phyloP scores from a whole-genome alignment of 139 green algal genomes.

The Chlamydomonas sp. region DNA sequence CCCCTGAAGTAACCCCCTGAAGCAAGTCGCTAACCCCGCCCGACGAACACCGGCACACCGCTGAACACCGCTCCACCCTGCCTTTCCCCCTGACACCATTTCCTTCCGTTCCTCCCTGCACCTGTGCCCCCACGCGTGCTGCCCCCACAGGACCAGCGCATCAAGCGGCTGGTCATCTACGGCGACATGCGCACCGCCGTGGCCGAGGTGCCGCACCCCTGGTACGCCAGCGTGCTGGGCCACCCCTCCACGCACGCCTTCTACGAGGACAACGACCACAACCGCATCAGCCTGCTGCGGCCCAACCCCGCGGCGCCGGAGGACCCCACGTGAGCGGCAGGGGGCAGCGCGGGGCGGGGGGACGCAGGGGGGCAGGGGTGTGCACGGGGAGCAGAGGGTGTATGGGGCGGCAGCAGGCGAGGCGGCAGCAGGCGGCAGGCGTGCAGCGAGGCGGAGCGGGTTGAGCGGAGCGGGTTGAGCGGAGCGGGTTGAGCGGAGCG shows the following conservation, averaged over 20 bases:
- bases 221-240: constrained; percentile 54
- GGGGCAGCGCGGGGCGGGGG: too few relatives aligned
- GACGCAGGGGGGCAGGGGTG: neutral
- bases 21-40: too few relatives aligned
- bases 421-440: too few relatives aligned
- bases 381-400: neutral
- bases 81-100: neutral
- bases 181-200: constrained; percentile 72
- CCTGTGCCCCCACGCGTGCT: neutral
- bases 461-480: too few relatives aligned
- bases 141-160: constrained; percentile 36
- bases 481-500: too few relatives aligned
- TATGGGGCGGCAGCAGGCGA: too few relatives aligned
- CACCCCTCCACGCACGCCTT: constrained; percentile 52
- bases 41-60: too few relatives aligned
- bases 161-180: constrained; percentile 75
- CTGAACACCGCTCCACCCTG: neutral
- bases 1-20: too few relatives aligned
- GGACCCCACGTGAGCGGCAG: constrained; percentile 57
- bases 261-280: constrained; percentile 37
- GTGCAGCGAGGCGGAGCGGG: too few relatives aligned
- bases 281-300: constrained; percentile 46
- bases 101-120: neutral
- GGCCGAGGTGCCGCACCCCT: constrained; percentile 66
- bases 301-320: constrained; percentile 61